Evolutionary conservation across 371 early-diverging fungal species (phyloP).

Genomic region (Smittium mucronatum): DNA sequence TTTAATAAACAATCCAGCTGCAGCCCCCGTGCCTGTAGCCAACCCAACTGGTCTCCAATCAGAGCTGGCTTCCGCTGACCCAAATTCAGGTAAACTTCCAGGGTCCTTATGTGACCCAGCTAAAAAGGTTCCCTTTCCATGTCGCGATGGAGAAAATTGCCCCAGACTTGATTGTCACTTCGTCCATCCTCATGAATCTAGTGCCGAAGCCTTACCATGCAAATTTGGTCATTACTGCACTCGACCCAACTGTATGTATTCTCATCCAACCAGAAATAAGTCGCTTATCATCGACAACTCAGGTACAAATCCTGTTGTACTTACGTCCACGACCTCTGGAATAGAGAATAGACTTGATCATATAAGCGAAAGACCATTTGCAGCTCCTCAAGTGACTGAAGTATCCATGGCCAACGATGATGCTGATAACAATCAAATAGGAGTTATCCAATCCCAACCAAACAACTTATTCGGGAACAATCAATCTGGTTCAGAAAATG

Average conservation of each 20-base stretch:
- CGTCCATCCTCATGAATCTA: constrained; percentile 5
- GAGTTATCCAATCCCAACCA: background rate
- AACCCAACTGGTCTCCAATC: background rate
- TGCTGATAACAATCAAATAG: background rate
- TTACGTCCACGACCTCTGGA: background rate
- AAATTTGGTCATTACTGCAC: constrained; percentile 9
- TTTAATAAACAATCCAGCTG: background rate
- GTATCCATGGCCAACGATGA: background rate
- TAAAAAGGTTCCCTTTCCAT: constrained; percentile 1
- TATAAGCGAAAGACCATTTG: constrained; percentile 5
- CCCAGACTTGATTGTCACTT: constrained; percentile 3
- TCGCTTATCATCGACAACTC: constrained; percentile 1
- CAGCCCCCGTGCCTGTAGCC: background rate
- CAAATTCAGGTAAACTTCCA: background rate
- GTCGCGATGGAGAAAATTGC: background rate
- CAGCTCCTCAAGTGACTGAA: background rate
- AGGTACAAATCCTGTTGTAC: background rate
- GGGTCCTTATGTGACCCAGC: background rate
- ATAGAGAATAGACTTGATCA: constrained; percentile 2
- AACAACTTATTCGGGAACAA: background rate
- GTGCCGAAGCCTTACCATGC: background rate
- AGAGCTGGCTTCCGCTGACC: background rate
- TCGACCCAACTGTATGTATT: background rate
- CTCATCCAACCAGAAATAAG: background rate
- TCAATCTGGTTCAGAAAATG: background rate